A percentile compares a stretch with the other conserved stretches of the same genome.
Evolutionary conservation across 2,329 filamentous ascomycete species (phyloP).

Genomic region (Camptophora hylomeconis): DNA sequence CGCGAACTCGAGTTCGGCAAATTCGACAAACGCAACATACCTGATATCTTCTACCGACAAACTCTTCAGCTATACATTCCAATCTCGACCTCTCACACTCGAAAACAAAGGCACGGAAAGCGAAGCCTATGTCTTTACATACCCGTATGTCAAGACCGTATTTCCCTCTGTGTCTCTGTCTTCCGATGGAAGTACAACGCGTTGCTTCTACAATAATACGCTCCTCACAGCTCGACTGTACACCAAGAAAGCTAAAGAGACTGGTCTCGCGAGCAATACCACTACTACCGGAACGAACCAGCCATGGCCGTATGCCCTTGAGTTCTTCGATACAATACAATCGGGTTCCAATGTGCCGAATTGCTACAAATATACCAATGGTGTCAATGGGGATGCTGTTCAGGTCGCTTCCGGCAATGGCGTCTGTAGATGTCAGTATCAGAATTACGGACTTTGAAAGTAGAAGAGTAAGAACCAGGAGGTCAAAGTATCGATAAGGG

Average conservation of each 20-base stretch:
- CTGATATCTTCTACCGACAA: conserved; percentile 44
- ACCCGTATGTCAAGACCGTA: conserved; percentile 40
- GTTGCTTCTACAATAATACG: conserved; percentile 47
- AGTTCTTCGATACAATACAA: conserved; percentile 39
- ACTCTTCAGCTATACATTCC: conserved; percentile 44
- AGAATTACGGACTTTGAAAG: conserved; percentile 11
- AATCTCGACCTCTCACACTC: conserved; percentile 37
- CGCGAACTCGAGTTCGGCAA: no score
- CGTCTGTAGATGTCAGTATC: conserved; percentile 34
- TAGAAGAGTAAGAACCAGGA: no score
- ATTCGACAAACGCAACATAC: conserved; percentile 11
- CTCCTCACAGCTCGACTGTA: conserved; percentile 46
- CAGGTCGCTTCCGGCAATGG: conserved; percentile 23
- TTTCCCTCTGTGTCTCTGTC: conserved; percentile 35
- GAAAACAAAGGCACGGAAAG: conserved; percentile 33
- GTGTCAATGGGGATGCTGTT: conserved; percentile 23
- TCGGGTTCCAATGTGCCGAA: conserved; percentile 39
- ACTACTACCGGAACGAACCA: conserved; percentile 14
- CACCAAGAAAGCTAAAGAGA: conserved; percentile 35
- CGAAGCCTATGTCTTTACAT: conserved; percentile 47
- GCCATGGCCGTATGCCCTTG: conserved; percentile 46
- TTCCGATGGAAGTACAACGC: conserved; percentile 31
- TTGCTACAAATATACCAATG: conserved; percentile 35
- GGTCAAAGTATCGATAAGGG: no score
- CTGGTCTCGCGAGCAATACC: conserved; percentile 22